Base-by-base conservation (phyloP, 495 filamentous ascomycete genomes). In the Daldinia childiae region DNA sequence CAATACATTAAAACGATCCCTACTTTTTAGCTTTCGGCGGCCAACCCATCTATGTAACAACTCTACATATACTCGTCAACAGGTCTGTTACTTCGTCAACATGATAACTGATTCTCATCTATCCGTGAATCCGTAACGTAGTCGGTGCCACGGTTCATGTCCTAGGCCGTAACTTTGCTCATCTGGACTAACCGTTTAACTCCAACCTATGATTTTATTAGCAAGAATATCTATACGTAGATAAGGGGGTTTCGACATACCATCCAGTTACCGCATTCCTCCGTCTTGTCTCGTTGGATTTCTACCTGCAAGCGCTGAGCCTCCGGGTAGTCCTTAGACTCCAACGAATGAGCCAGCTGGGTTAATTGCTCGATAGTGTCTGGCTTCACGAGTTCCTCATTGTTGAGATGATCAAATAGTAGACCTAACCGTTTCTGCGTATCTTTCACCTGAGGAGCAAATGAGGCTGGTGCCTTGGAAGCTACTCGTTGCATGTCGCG, bases 181-280 rank as follows among this genome's bases (percentile, higher is more conserved):
- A 97, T 96, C 77, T 88, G 89, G 72, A 98, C 93, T 72, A 98
- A 84, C 62, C 95, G 88, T 83, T 97, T 98, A 27, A 98, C 90
- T 69, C 94, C 94, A 68, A 93, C 90, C 93, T 97, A 63, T 3
- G 11, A 19, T 24, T n/a, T 21, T 41, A 27, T 77, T 76, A 79
- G 71, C 63, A 51, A 62, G 52, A 30, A 41, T 58, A 73, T 58
- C 71, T 71, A 57, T 27, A 7, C 58, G 36, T 48, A 2, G 0
- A 64, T 45, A 55, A 43, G 19, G 32, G 9, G 51, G 17, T 65
- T 73, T 7, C 7, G 74, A 87, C 92, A 86, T 82, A 97, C 94
- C 95, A 98, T 97, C 95, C 96, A 98, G 72, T 92, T 90, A 36
- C 91, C 91, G 73, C 93, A 97, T 79, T 98, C 93, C 29, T 93